A percentile compares a stretch with the other conserved stretches of the same genome.
These are phyloP conservation scores for Eucalyptus dawsonii DNA, from an alignment of 345 rosid species.

Conservation along the genomic window DNA sequence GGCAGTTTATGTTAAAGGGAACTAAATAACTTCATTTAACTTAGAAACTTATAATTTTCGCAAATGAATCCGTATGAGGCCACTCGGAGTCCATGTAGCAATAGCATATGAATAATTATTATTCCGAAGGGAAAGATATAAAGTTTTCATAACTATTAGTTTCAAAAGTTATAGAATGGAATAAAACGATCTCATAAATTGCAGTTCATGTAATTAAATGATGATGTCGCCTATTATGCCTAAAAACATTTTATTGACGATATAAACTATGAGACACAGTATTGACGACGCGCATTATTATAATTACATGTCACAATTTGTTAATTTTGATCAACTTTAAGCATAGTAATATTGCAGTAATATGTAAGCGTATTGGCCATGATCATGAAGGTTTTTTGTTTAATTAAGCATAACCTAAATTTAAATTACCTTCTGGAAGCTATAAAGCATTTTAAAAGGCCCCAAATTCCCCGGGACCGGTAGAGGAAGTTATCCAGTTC, in stretches of 20 bases:
- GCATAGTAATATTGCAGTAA: neutral
- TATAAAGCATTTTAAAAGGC: too few relatives aligned
- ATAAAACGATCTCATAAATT: neutral
- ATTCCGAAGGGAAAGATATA: too few relatives aligned
- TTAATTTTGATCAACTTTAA: neutral
- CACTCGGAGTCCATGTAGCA: neutral
- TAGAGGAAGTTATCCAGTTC: too few relatives aligned
- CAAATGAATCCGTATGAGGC: neutral
- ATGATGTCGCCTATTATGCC: neutral
- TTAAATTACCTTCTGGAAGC: neutral
- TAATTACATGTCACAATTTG: neutral
- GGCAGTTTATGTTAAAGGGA: neutral
- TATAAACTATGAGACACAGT: neutral
- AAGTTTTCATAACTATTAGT: too few relatives aligned
- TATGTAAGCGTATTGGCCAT: neutral
- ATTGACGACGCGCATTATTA: neutral
- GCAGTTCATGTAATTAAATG: neutral
- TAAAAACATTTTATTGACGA: neutral
- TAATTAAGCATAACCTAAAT: neutral
- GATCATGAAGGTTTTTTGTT: neutral
- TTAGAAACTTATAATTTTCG: too few relatives aligned
- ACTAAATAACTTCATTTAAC: too few relatives aligned
- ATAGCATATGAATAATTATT: neutral
- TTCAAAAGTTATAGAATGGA: too few relatives aligned
- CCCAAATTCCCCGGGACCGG: fast-evolving